Conservation (phyloP, 2,329 filamentous ascomycete species). For the Macrophomina phaseolina region DNA sequence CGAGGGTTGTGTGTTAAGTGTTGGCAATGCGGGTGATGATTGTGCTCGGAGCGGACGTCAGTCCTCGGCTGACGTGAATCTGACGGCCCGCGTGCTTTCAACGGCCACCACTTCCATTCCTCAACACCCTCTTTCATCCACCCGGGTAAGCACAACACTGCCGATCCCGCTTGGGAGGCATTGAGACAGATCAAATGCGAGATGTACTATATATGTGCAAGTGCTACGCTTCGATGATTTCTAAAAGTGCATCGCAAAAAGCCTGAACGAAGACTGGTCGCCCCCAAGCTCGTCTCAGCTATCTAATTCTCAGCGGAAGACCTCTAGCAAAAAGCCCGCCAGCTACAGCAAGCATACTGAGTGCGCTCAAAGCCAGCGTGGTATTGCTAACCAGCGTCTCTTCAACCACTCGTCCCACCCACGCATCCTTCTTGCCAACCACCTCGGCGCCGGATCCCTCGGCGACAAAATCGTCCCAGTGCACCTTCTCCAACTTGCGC, state of each 20-base stretch:
- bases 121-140: background rate
- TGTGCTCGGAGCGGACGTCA: background rate
- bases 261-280: background rate
- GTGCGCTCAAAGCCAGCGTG: conserved; percentile 40
- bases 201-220: no score
- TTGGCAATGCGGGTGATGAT: background rate
- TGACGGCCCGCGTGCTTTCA: background rate
- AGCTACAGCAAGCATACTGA: conserved; percentile 45
- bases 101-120: background rate
- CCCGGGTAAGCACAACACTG: background rate
- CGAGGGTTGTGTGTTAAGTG: background rate
- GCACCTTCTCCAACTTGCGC: conserved; percentile 48
- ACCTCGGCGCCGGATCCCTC: conserved; percentile 43
- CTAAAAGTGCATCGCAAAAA: background rate
- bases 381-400: conserved; percentile 50
- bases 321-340: conserved; percentile 36
- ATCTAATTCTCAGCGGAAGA: background rate
- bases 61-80: conserved; percentile 17
- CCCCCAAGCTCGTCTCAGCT: background rate
- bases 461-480: conserved; percentile 52
- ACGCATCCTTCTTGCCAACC: conserved; percentile 41
- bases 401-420: conserved; percentile 52
- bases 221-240: no score
- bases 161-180: background rate
- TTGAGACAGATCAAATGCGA: no score